Base-by-base conservation (phyloP, 345 rosid species). In the Balakata baccata region DNA sequence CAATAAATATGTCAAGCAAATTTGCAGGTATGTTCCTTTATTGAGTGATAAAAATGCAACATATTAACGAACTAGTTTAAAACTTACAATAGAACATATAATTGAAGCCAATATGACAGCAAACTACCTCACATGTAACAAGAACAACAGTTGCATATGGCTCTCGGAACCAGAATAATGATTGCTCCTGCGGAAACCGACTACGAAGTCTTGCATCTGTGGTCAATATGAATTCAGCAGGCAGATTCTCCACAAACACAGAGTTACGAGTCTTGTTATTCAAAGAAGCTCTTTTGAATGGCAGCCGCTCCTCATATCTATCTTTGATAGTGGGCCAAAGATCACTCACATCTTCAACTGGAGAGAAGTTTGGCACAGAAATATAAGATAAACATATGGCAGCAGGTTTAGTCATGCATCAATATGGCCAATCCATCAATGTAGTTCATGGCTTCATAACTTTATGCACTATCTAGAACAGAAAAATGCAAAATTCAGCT, bases 261-360 rank as follows among this genome's bases (percentile, higher is more conserved):
- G 89, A 77, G 81, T 95, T 92, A 16, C 94, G 92, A 6, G 96
- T 91, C 88, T 87, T 95, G 89, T 95, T 95, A 69, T 90, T 95
- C 69, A 92, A 85, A 75, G 68, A 79, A 62, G 93, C 92, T 80
- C 85, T 84, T 75, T 86, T 89, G 37, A 92, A 83, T 23, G 98
- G 99, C 70, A 88, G 70, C 43, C 82, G 82, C 76, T 84, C 90
- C 78, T 91, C 97, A 75, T 89, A 95, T 70, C 82, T 80, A 70
- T 81, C 85, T 83, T 89, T 86, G 67, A 92, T 80, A 53, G 85
- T 85, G 50, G 96, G 97, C 98, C 99, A 95, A 84, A 95, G 82
- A 85, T 92, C 96, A 75, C 86, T 83, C 73, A 95, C 99, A 86
- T 92, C 99, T 81, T 95, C 99, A 57, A 95, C 98, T 92, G 91